Evolutionary conservation across 371 early-diverging fungal genomes (phyloP), one percentile per base, ranked within the genome.

Genomic region (Dichotomocladium elegans): DNA sequence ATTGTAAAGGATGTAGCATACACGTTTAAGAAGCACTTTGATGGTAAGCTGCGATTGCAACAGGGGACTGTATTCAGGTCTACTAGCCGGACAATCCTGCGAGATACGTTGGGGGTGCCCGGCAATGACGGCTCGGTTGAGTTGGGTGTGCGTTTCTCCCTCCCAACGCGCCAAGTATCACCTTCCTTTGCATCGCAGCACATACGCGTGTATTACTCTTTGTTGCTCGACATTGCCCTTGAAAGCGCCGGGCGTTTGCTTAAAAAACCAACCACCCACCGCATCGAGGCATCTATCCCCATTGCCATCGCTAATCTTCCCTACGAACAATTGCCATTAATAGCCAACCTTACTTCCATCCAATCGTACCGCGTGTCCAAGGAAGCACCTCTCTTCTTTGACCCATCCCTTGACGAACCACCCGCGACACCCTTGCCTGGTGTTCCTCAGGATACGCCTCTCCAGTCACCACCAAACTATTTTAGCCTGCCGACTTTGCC

Each of bases 401-500:
- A 70, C 41, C 66, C 70, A 12, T 30, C 37, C 1, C 53, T 76
- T 15, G 72, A 72, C 4, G 72, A 70, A 26, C 72, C 76, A 4
- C 72, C 72, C 8, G 14, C 55, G 9, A 52, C 60, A 5, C 53
- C 64, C 0, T 43, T 64, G 15, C 50, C 63, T 19, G 55, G 53
- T 12, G 64, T 56, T 1, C 5, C 48, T 33, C 44, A 22, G 9
- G n/a, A 69, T 58, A 0, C 68, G 0, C 66, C 61, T 2, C 43
- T 47, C n/a, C 68, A 72, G 15, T 68, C 68, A 24, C 74, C 74
- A 27, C 74, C 74, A 2, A 74, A 67, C 35, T 74, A 74, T 33
- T 74, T 74, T 44, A 68, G 68, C 44, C 53, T 74, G 15, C 66
- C 68, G 0, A 53, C 64, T 17, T 33, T 70, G 35, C 70, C 70